Percentiles rank a stretch among this genome's conserved stretches.
These are phyloP conservation scores for Lactifluus piperatus DNA, from an alignment of 768 basidiomycete genomes.

Conservation along the genomic window DNA sequence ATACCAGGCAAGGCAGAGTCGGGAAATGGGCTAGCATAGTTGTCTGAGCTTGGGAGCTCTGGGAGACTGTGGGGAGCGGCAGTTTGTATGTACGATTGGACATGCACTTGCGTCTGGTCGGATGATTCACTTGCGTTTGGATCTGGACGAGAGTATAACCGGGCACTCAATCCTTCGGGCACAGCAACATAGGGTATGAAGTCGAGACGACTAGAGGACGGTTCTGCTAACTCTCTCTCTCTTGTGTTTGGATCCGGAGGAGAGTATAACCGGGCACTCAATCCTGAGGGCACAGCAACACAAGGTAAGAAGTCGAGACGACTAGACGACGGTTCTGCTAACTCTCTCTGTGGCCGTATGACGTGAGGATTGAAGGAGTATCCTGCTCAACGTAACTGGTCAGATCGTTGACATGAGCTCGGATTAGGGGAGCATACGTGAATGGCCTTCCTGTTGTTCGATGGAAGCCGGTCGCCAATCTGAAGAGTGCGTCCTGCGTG, in stretches of 20 bases:
- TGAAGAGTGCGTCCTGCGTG: conserved; percentile 1
- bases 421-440: not conserved
- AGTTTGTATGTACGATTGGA: conserved; percentile 1
- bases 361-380: not conserved
- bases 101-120: not conserved
- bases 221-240: no score
- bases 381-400: not conserved
- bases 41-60: not conserved
- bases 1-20: conserved; percentile 3
- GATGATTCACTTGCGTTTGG: not conserved
- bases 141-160: not conserved
- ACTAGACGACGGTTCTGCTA: conserved; percentile 12
- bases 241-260: not conserved
- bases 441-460: not conserved
- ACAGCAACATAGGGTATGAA: conserved; percentile 8
- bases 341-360: conserved; percentile 4
- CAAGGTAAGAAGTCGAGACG: conserved; percentile 9
- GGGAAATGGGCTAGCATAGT: conserved; percentile 9
- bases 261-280: not conserved
- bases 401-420: not conserved
- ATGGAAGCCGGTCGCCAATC: conserved; percentile 8
- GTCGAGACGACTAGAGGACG: conserved; percentile 11
- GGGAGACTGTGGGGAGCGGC: not conserved
- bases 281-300: conserved; percentile 1
- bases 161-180: not conserved